phyloP scores from a whole-genome alignment of 2,329 filamentous ascomycete species.

The Fusarium keratoplasticum region DNA sequence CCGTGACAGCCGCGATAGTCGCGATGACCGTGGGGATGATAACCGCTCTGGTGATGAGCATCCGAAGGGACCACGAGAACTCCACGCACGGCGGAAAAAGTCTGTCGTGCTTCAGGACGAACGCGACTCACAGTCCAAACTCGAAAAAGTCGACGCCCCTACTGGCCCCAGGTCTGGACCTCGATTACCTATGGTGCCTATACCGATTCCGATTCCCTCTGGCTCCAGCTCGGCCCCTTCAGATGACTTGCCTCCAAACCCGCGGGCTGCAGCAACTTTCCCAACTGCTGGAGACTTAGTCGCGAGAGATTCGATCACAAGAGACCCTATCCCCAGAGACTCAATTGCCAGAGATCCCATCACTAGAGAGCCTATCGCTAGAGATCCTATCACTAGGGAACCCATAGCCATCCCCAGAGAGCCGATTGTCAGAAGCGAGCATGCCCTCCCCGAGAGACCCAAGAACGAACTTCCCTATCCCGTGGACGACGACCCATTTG shows the following conservation, averaged over 20 bases:
- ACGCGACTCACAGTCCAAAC: slow-evolving; percentile 37
- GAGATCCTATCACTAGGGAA: slow-evolving; percentile 38
- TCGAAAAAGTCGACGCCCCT: slow-evolving; percentile 39
- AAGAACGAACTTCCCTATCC: slow-evolving; percentile 52
- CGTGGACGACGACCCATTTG: slow-evolving; percentile 49
- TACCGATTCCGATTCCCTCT: slow-evolving; percentile 47
- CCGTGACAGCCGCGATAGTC: slow-evolving; percentile 15
- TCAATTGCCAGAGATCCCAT: slow-evolving; percentile 29
- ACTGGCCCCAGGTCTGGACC: slow-evolving; percentile 49
- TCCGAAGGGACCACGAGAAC: slow-evolving; percentile 44
- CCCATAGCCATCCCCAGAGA: background rate
- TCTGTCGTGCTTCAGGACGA: slow-evolving; percentile 53
- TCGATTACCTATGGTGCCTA: slow-evolving; percentile 48
- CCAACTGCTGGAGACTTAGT: slow-evolving; percentile 38
- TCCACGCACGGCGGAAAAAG: slow-evolving; percentile 48
- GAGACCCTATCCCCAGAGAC: slow-evolving; percentile 14
- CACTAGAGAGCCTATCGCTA: background rate
- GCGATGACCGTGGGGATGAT: slow-evolving; percentile 44
- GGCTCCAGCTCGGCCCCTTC: slow-evolving; percentile 31
- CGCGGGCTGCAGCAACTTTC: slow-evolving; percentile 48
- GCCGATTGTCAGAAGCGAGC: slow-evolving; percentile 24
- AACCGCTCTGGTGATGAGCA: slow-evolving; percentile 56
- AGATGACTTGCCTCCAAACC: slow-evolving; percentile 23
- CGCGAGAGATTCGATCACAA: slow-evolving; percentile 36
- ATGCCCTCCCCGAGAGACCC: slow-evolving; percentile 34